These are phyloP conservation scores for Colletotrichum liaoningense DNA, from an alignment of 2,329 filamentous ascomycete species.

Conservation along the genomic window DNA sequence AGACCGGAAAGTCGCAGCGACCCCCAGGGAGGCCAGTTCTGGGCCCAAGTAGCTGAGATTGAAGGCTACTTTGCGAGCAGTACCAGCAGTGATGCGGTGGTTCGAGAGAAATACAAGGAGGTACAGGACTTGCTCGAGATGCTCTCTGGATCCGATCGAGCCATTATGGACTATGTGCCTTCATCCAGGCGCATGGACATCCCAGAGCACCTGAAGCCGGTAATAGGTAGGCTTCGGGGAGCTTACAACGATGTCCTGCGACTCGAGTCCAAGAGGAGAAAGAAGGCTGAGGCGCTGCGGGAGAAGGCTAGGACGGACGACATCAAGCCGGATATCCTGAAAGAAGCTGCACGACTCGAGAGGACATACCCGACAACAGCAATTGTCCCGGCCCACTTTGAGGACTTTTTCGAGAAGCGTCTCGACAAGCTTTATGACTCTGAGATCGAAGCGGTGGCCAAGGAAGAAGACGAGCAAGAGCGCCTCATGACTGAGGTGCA, in stretches of 20 bases:
- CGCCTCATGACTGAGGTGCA: constrained; percentile 75
- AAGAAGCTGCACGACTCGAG: constrained; percentile 86
- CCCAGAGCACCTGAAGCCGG: constrained; percentile 82
- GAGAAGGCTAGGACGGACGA: constrained; percentile 89
- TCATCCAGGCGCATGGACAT: constrained; percentile 84
- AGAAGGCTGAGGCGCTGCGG: constrained; percentile 82
- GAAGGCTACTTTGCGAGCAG: constrained; percentile 84
- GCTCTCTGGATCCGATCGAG: constrained; percentile 82
- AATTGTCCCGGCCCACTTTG: constrained; percentile 90
- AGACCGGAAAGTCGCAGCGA: constrained; percentile 78
- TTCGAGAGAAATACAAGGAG: constrained; percentile 82
- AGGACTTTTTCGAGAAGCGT: constrained; percentile 87
- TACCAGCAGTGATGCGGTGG: constrained; percentile 66
- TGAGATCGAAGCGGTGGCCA: constrained; percentile 77
- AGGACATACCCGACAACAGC: constrained; percentile 86
- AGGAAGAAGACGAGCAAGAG: constrained; percentile 82
- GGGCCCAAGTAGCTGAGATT: constrained; percentile 80
- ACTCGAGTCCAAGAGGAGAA: constrained; percentile 82
- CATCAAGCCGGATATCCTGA: constrained; percentile 85
- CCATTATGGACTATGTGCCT: constrained; percentile 89
- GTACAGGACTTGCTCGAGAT: constrained; percentile 81
- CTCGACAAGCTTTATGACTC: constrained; percentile 81
- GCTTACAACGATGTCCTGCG: constrained; percentile 87
- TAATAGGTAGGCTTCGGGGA: constrained; percentile 80
- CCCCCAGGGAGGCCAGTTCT: constrained; percentile 74